Base-by-base conservation (phyloP, 2,329 filamentous ascomycete genomes). In the Hypoxylon sp. region DNA sequence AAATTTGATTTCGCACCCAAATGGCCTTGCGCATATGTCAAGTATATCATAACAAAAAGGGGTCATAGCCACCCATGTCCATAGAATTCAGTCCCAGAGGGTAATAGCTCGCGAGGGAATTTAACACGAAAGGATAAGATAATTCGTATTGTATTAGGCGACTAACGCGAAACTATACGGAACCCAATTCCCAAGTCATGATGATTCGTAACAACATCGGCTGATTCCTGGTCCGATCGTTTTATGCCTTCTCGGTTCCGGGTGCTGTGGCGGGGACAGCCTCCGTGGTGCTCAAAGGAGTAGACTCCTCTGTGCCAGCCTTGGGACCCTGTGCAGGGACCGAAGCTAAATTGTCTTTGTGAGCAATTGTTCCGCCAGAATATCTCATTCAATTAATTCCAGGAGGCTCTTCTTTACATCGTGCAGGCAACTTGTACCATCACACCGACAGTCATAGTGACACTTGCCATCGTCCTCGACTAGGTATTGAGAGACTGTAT, bases 301-400 rank as follows among this genome's bases (percentile, higher is more conserved):
- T 73, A n/a, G 74, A 75, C 48, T 75, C 71, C 28, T 62, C 56
- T 3, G 73, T 75, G 11, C 73, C 74, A 17, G 72, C 69, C 62
- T 73, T 70, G 30, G 75, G 73, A 5, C 72, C 75, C 30, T 72
- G 70, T 9, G 67, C 60, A 28, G 75, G 69, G 32, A 72, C 72
- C 55, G 70, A 60, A 45, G 68, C 65, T 70, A 61, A 23, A 34
- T 0, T 21, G 9, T 38, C 52, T 21, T 43, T 25, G 46, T 72
- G 43, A 71, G 66, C 28, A 49, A 51, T 25, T 60, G 10, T 58
- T 36, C n/a, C 34, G 3, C n/a, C 21, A 17, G 2, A 21, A 43
- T 23, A 21, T 25, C 4, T 51, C 1, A 7, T 51, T 14, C 9
- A 5, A 23, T 51, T 5, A 51, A 13, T 21, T 34, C n/a, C 19